Evolutionary conservation across 2,329 filamentous ascomycete genomes (phyloP).

Genomic region (Pestalotiopsis sp.): DNA sequence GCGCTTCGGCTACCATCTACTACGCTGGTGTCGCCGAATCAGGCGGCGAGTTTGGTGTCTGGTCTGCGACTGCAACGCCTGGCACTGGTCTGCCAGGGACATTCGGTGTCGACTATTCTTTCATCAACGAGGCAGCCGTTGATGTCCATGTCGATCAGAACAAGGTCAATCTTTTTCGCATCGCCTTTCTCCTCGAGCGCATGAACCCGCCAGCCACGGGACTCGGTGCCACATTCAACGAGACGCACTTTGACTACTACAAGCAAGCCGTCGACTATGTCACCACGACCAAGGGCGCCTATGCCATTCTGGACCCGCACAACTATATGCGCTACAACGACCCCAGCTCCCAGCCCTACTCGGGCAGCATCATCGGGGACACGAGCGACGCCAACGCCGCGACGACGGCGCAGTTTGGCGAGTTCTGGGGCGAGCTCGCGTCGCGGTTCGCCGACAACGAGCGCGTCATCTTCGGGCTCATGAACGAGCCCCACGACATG

Average conservation of each 20-base stretch:
- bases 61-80: conserved; percentile 34
- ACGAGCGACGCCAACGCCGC: conserved; percentile 44
- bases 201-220: conserved; percentile 50
- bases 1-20: conserved; percentile 45
- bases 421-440: conserved; percentile 53
- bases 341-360: conserved; percentile 49
- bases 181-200: conserved; percentile 53
- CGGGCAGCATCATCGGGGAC: conserved; percentile 52
- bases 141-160: conserved; percentile 49
- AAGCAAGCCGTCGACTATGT: conserved; percentile 53
- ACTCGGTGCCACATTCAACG: conserved; percentile 51
- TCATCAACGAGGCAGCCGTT: conserved; percentile 48
- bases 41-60: conserved; percentile 50
- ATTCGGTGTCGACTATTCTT: conserved; percentile 52
- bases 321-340: conserved; percentile 59
- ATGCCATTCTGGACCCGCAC: conserved; percentile 53
- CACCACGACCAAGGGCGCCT: conserved; percentile 46
- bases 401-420: conserved; percentile 48
- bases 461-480: conserved; percentile 53
- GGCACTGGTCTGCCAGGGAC: conserved; percentile 50
- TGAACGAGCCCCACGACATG: conserved; percentile 57
- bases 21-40: conserved; percentile 52
- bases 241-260: conserved; percentile 49
- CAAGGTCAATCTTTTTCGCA: conserved; percentile 50
- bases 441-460: conserved; percentile 46